These are phyloP conservation scores for Ceratobasidium sp. DNA, from an alignment of 1,284 basidiomycete species.

Conservation along the genomic window DNA sequence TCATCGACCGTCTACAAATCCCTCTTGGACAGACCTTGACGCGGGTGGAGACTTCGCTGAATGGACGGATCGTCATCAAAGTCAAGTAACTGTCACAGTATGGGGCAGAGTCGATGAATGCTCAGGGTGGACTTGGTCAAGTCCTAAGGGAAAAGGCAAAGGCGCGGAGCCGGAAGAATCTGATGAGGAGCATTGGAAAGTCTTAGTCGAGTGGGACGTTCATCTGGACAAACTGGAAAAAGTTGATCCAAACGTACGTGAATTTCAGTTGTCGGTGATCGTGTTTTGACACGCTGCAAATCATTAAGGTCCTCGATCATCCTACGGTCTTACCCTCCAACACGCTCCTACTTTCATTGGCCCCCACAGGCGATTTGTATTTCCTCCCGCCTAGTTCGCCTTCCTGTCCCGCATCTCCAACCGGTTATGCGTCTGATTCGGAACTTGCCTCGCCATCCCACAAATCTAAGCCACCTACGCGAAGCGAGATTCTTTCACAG, in stretches of 20 bases:
- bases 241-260: slow-evolving; percentile 69
- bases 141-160: slow-evolving; percentile 48
- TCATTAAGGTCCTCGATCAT: slow-evolving; percentile 58
- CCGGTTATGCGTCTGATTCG: slow-evolving; percentile 76
- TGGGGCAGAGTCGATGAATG: slow-evolving; percentile 45
- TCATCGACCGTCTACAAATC: slow-evolving; percentile 79
- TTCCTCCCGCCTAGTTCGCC: slow-evolving; percentile 61
- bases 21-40: slow-evolving; percentile 61
- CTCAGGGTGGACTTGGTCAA: slow-evolving; percentile 59
- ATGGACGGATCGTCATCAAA: slow-evolving; percentile 32
- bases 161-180: slow-evolving; percentile 43
- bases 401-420: slow-evolving; percentile 56
- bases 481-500: slow-evolving; percentile 48
- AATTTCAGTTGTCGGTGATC: slow-evolving; percentile 20
- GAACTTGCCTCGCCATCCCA: slow-evolving; percentile 55
- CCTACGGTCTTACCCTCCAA: slow-evolving; percentile 72
- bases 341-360: slow-evolving; percentile 72
- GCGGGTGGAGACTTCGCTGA: slow-evolving; percentile 43
- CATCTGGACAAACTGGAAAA: slow-evolving; percentile 69
- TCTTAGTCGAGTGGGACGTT: slow-evolving; percentile 75
- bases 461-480: slow-evolving; percentile 34
- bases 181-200: slow-evolving; percentile 62
- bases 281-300: slow-evolving; percentile 38
- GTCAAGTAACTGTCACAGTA: slow-evolving; percentile 44
- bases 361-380: slow-evolving; percentile 66